Percentiles rank a stretch among this genome's conserved stretches.
These are phyloP conservation scores for Apiospora phragmitis DNA, from an alignment of 2,329 filamentous ascomycete genomes.

Conservation along the genomic window DNA sequence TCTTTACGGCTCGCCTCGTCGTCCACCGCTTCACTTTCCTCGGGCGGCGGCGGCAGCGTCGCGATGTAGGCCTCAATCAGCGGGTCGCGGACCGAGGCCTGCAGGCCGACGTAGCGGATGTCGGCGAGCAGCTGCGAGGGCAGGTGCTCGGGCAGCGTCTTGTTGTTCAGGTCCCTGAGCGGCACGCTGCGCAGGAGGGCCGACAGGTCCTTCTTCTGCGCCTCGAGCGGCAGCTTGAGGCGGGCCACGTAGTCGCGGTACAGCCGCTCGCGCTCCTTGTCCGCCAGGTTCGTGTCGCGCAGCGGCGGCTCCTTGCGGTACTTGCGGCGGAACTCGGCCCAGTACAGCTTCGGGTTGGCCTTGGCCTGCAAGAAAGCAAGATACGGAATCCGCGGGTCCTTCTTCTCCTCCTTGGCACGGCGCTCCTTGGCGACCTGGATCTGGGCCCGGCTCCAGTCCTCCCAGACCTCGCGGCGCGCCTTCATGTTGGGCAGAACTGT, in stretches of 20 bases:
- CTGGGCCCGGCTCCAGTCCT: slow-evolving; percentile 77
- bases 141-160: slow-evolving; percentile 56
- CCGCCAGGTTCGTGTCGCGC: slow-evolving; percentile 69
- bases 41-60: slow-evolving; percentile 59
- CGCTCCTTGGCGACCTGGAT: slow-evolving; percentile 72
- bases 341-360: slow-evolving; percentile 90
- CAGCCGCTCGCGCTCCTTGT: slow-evolving; percentile 77
- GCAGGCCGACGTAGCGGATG: slow-evolving; percentile 68
- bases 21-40: slow-evolving; percentile 44
- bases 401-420: slow-evolving; percentile 74
- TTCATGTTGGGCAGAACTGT: slow-evolving; percentile 81
- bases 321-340: slow-evolving; percentile 94
- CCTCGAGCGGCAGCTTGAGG: slow-evolving; percentile 64
- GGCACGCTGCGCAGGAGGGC: slow-evolving; percentile 65
- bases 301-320: slow-evolving; percentile 80
- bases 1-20: slow-evolving; percentile 52
- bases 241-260: slow-evolving; percentile 74
- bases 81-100: slow-evolving; percentile 59
- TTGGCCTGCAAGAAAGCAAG: slow-evolving; percentile 77
- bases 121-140: slow-evolving; percentile 66
- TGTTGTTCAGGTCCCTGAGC: slow-evolving; percentile 57
- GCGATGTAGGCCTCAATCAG: slow-evolving; percentile 68
- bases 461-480: slow-evolving; percentile 77
- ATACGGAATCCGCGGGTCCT: slow-evolving; percentile 81
- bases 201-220: slow-evolving; percentile 69